A percentile compares a stretch with the other conserved stretches of the same genome.
Conservation (phyloP, 106 monocot species). For the Platanthera guangdongensis region DNA sequence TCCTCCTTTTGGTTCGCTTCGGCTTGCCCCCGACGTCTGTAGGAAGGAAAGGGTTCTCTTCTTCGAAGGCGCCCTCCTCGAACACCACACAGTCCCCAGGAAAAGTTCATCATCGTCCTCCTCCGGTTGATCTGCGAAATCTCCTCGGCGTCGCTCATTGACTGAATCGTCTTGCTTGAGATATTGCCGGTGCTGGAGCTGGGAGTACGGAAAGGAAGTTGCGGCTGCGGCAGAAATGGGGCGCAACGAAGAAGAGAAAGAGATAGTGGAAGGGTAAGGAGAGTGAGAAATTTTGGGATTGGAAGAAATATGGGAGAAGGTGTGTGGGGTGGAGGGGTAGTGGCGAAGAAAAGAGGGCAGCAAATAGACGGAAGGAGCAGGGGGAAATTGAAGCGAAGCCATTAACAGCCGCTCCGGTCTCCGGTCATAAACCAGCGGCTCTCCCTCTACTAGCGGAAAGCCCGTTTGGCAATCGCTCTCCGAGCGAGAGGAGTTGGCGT, state of each 20-base stretch:
- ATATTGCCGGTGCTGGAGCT: constrained; percentile 4
- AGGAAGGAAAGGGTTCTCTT: constrained; percentile 11
- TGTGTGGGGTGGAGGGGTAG: not conserved
- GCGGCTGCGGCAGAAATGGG: not conserved
- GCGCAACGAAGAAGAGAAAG: not conserved
- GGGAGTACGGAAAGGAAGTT: constrained; percentile 16
- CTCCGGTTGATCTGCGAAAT: constrained; percentile 5
- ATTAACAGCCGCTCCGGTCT: not conserved
- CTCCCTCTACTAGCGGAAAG: no score
- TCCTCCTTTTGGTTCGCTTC: not conserved
- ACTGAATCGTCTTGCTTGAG: not conserved
- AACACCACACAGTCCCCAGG: constrained; percentile 90
- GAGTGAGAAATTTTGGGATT: not conserved
- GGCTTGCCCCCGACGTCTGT: not conserved
- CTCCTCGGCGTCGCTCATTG: not conserved
- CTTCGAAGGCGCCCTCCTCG: constrained; percentile 86
- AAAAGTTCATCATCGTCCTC: constrained; percentile 30
- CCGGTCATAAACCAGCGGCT: no score
- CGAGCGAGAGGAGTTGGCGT: no score
- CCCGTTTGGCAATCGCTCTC: no score
- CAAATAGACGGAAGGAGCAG: not conserved
- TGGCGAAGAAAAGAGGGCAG: not conserved
- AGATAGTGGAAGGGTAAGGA: not conserved
- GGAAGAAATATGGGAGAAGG: not conserved
- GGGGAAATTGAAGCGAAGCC: constrained; percentile 1